Percentiles rank a stretch among this genome's conserved stretches.
phyloP scores from a whole-genome alignment of 2,329 filamentous ascomycete genomes.

The Cadophora gregata region DNA sequence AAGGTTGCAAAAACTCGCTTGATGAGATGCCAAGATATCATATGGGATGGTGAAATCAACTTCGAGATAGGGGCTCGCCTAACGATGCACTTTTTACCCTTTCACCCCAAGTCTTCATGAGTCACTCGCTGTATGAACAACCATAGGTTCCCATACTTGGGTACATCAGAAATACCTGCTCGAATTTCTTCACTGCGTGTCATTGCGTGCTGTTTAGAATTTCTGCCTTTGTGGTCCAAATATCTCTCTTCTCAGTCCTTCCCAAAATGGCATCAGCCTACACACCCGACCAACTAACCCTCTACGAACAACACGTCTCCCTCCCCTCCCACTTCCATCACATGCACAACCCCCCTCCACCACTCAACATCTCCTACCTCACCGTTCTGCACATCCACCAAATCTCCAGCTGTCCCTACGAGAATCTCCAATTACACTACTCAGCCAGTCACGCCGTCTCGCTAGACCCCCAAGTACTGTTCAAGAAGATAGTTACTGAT shows the following conservation, averaged over 20 bases:
- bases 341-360: slow-evolving; percentile 19
- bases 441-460: slow-evolving; percentile 31
- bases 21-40: background rate
- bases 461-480: slow-evolving; percentile 38
- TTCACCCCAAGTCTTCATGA: too few relatives aligned
- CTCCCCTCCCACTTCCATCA: slow-evolving; percentile 33
- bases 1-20: too few relatives aligned
- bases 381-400: slow-evolving; percentile 38
- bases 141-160: too few relatives aligned
- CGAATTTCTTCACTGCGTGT: too few relatives aligned
- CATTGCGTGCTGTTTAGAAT: too few relatives aligned
- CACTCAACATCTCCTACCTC: slow-evolving; percentile 33
- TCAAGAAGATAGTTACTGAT: slow-evolving; percentile 38
- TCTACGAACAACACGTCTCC: slow-evolving; percentile 36
- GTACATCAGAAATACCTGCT: too few relatives aligned
- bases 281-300: slow-evolving; percentile 31
- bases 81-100: background rate
- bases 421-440: slow-evolving; percentile 41
- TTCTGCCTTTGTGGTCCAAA: too few relatives aligned
- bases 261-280: slow-evolving; percentile 32
- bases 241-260: too few relatives aligned
- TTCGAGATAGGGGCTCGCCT: background rate
- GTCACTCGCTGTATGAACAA: too few relatives aligned
- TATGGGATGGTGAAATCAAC: background rate
- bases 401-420: slow-evolving; percentile 38